Evolutionary conservation across 768 basidiomycete genomes (phyloP), one percentile per base, ranked within the genome.

Genomic region (Collybiopsis luxurians): DNA sequence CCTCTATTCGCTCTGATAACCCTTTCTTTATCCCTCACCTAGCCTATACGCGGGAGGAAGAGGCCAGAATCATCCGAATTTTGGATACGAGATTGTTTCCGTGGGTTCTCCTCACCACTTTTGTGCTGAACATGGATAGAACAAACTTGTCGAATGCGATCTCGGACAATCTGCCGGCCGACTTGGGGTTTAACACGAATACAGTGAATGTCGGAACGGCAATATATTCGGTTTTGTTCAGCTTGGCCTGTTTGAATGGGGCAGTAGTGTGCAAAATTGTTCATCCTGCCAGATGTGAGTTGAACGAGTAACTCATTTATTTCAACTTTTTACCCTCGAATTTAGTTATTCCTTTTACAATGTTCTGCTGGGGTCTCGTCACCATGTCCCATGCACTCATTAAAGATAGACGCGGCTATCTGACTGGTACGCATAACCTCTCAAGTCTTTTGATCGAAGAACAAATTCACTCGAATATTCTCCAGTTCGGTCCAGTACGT

Each of bases 121-220:
- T 69, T 31, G 68, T 67, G 17, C 59, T 69, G 46, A 76, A 75
- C 60, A 75, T 76, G 74, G 75, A 76, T 43, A 66, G 75, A 4
- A 76, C 75, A 13, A 76, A 76, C 59, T 66, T 69, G 57, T 73
- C 73, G 7, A 76, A 76, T 51, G 75, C 75, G 1, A 71, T 75
- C 30, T 75, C 73, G 26, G 75, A 76, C 60, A 72, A 73, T 46
- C 58, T 76, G 5, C 72, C 74, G 0, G 61, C 59, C 9, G 73
- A 76, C 56, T 61, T 76, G 13, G 75, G 75, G 2, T 76, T 76
- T 53, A 73, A 66, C 11, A 75, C 75, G 39, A 61, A 74, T 48
- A 70, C 70, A 2, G 71, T 76, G n/a, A 76, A 76, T 53, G 67
- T 68, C 7, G 74, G 65, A 1, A 72, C 69, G 2, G 71, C 73